Evolutionary conservation across 2,329 filamentous ascomycete genomes (phyloP), one percentile per base, ranked within the genome.

Genomic region (Colletotrichum camelliae): DNA sequence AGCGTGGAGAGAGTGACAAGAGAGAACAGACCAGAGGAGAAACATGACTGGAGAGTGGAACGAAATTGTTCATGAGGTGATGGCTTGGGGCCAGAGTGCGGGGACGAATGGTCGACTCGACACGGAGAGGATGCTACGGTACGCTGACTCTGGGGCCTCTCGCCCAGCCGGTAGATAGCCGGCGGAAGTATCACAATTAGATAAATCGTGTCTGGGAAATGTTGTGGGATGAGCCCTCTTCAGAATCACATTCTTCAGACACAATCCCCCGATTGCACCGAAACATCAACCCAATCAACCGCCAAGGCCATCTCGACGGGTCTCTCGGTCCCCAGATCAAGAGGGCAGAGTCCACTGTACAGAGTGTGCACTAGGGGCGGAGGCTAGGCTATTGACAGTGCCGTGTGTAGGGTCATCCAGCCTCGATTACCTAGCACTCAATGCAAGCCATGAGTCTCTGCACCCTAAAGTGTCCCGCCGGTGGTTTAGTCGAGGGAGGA

Each of bases 281-380:
- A 75, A 75, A 68, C 73, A 69, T 29, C 16, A 72, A 48, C n/a
- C 69, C 69, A 72, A 75, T 73, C 73, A 68, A 16, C 64, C 62
- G 43, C 39, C 39, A 52, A 66, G 62, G 37, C 37, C 37, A 58
- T 35, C 31, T 21, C 21, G n/a, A 57, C 48, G 29, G 48, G 16
- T 39, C 16, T 35, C 27, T 61, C 58, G 58, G 58, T 37, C 52
- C 12, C n/a, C 48, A 57, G 52, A n/a, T 58, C 9, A 16, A 27
- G 43, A 21, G n/a, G 43, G 43, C 43, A 52, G 15, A 66, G 24
- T 64, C 35, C 24, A 43, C 55, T 18, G 16, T 60, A 43, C 33
- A 69, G 21, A 33, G 43, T 67, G 64, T 27, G 21, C 64, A 37
- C 64, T 35, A 55, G 12, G 61, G 24, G 37, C 24, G 15, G 61